Conservation (phyloP, 1,284 basidiomycete genomes). For the Cutaneotrichosporon sp. region DNA sequence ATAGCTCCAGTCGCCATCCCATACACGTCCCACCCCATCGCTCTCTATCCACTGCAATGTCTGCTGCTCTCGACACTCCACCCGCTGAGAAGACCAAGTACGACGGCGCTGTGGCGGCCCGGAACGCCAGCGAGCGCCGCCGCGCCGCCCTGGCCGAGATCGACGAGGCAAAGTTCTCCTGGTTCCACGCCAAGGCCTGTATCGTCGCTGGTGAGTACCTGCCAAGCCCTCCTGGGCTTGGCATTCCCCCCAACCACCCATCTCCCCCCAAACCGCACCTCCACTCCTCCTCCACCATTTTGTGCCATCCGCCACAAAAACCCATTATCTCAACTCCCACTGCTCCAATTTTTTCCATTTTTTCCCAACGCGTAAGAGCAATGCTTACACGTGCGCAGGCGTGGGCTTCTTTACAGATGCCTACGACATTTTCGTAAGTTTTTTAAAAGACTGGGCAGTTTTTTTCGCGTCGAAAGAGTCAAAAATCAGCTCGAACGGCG, state of each 20-base stretch:
- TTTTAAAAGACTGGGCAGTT: too few species aligned
- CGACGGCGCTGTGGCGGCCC: conserved; percentile 4
- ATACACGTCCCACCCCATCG: neutral
- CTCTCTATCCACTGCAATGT: neutral
- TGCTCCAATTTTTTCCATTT: too few species aligned
- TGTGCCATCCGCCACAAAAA: too few species aligned
- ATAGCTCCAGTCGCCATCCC: neutral
- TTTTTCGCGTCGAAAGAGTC: too few species aligned
- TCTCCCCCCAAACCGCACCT: too few species aligned
- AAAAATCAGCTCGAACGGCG: neutral
- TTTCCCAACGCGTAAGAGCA: neutral
- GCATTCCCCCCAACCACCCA: too few species aligned
- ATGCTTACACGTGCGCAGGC: conserved; percentile 13
- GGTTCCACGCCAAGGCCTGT: conserved; percentile 50
- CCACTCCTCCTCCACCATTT: too few species aligned
- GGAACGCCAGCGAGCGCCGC: conserved; percentile 50
- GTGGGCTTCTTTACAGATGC: conserved; percentile 48
- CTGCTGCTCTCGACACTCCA: neutral
- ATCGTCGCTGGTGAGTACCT: conserved; percentile 46
- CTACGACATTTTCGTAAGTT: conserved; percentile 46
- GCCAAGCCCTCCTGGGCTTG: too few species aligned
- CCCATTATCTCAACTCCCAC: too few species aligned
- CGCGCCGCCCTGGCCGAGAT: conserved; percentile 68
- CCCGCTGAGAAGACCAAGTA: conserved; percentile 11
- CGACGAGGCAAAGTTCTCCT: conserved; percentile 67